phyloP scores from a whole-genome alignment of 306 rosid species.

The Potentilla sterilis region DNA sequence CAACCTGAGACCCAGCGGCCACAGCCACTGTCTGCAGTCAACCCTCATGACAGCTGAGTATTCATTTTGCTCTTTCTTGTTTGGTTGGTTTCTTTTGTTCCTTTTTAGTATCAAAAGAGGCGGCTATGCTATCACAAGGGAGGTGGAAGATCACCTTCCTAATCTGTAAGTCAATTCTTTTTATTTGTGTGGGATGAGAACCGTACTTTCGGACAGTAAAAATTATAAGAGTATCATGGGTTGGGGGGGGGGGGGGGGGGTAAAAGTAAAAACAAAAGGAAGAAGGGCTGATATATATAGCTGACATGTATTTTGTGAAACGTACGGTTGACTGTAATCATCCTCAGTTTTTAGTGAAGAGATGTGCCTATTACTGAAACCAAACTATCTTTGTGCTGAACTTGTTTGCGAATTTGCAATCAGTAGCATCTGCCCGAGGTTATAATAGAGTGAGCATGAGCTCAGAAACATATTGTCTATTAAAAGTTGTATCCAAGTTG shows the following conservation, averaged over 20 bases:
- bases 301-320: constrained; percentile 27
- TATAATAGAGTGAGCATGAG: neutral
- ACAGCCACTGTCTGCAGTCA: constrained; percentile 36
- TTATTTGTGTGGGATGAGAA: constrained; percentile 54
- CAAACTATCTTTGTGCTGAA: neutral
- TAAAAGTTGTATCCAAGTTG: neutral
- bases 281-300: constrained; percentile 21
- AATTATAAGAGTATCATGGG: constrained; percentile 15
- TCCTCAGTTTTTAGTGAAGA: constrained; percentile 78
- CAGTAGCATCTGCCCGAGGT: neutral
- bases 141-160: constrained; percentile 90
- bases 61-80: constrained; percentile 23
- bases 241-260: constrained; percentile 29
- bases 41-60: constrained; percentile 45
- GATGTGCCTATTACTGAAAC: constrained; percentile 46
- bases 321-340: constrained; percentile 52
- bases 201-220: constrained; percentile 15
- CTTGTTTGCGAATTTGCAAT: neutral
- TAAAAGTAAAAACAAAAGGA: constrained; percentile 8
- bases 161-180: constrained; percentile 60
- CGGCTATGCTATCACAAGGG: constrained; percentile 39
- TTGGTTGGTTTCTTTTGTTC: constrained; percentile 39
- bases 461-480: neutral
- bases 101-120: constrained; percentile 45
- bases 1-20: constrained; percentile 46